phyloP scores from a whole-genome alignment of 106 monocot species.

The Alisma plantagoaquatica region DNA sequence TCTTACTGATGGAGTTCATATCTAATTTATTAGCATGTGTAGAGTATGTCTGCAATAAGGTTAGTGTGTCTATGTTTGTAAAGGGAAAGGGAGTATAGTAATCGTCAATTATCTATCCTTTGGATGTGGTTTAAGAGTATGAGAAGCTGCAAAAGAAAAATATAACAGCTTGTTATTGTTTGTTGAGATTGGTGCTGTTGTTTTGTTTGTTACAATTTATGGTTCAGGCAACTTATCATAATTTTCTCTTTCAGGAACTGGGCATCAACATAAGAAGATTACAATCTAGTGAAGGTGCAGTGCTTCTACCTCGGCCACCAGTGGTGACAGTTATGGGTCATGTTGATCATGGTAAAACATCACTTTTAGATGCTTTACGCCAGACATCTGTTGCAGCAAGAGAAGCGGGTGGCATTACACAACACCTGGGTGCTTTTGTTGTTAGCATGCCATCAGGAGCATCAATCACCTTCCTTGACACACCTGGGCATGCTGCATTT shows the following conservation, averaged over 20 bases:
- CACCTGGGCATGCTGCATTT: slow-evolving; percentile 96
- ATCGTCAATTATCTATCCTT: background rate
- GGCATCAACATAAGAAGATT: slow-evolving; percentile 75
- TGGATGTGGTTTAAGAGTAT: background rate
- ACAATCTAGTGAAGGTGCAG: slow-evolving; percentile 56
- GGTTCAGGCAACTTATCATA: too few species aligned
- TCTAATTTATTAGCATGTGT: too few species aligned
- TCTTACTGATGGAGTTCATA: too few species aligned
- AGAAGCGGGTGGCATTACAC: slow-evolving; percentile 97
- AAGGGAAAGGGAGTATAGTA: too few species aligned
- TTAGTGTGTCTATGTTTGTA: too few species aligned
- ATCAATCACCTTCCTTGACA: slow-evolving; percentile 93
- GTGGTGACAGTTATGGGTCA: slow-evolving; percentile 99
- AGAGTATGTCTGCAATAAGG: too few species aligned
- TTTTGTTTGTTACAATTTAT: slow-evolving; percentile 1
- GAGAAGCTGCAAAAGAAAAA: background rate
- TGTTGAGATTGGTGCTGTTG: background rate
- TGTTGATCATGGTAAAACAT: slow-evolving; percentile 98
- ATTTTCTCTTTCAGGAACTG: slow-evolving; percentile 72
- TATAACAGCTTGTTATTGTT: background rate
- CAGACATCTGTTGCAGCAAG: slow-evolving; percentile 88
- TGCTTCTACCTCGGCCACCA: slow-evolving; percentile 56
- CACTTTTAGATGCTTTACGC: slow-evolving; percentile 79
- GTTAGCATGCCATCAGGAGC: slow-evolving; percentile 80
- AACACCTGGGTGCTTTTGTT: slow-evolving; percentile 92